These are phyloP conservation scores for Pseudozyma flocculosa DNA, from an alignment of 1,284 basidiomycete genomes.

Conservation along the genomic window DNA sequence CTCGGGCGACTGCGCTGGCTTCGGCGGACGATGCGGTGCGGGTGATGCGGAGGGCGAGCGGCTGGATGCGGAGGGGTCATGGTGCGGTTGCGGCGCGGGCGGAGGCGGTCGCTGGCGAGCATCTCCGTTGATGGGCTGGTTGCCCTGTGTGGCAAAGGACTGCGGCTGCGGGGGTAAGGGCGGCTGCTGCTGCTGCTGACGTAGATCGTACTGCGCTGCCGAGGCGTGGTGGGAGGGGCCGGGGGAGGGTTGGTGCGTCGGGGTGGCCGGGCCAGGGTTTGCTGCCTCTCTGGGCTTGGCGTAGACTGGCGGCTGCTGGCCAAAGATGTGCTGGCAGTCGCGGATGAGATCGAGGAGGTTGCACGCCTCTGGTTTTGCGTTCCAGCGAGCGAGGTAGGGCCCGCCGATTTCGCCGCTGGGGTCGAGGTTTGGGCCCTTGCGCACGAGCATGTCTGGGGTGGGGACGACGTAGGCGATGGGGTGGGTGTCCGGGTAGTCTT, in stretches of 20 bases:
- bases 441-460: slow-evolving; percentile 87
- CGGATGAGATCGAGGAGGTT: slow-evolving; percentile 69
- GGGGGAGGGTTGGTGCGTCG: no score
- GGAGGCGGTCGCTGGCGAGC: slow-evolving; percentile 19
- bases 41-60: background rate
- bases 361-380: slow-evolving; percentile 80
- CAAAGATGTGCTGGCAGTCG: slow-evolving; percentile 77
- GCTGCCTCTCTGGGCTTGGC: no score
- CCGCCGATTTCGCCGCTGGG: slow-evolving; percentile 74
- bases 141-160: slow-evolving; percentile 19
- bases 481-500: slow-evolving; percentile 62
- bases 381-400: slow-evolving; percentile 76
- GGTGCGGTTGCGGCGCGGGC: no score
- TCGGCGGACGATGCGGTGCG: slow-evolving; percentile 26
- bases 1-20: slow-evolving; percentile 6
- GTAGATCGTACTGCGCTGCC: no score
- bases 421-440: slow-evolving; percentile 74
- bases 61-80: no score
- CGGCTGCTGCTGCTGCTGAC: no score
- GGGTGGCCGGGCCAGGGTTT: no score
- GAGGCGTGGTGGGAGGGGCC: no score
- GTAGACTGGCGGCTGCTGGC: slow-evolving; percentile 82
- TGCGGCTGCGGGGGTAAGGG: slow-evolving; percentile 23
- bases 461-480: slow-evolving; percentile 94
- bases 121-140: background rate